A percentile compares a stretch with the other conserved stretches of the same genome.
Conservation (phyloP, 108 stramenopile species). For the Skeletonema potamos region DNA sequence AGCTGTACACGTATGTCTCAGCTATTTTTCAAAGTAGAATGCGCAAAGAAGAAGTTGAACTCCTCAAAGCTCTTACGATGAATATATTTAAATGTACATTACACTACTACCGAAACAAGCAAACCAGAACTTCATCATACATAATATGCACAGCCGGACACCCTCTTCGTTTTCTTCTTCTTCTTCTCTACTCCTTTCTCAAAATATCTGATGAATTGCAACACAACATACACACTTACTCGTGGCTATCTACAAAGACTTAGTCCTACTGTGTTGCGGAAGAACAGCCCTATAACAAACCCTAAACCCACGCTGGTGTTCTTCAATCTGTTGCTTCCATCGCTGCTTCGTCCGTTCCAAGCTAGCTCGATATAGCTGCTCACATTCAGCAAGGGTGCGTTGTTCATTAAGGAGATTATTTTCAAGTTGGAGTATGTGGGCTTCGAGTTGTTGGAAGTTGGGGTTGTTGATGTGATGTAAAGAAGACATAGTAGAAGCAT, state of each 20-base stretch:
- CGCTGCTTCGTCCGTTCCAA: neutral
- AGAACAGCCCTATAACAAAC: conserved; percentile 3
- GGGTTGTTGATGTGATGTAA: neutral
- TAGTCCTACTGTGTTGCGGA: neutral
- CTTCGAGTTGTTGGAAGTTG: neutral
- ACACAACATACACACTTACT: too few species aligned
- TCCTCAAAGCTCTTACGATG: neutral
- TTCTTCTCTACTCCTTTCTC: neutral
- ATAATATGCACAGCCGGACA: neutral
- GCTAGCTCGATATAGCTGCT: neutral
- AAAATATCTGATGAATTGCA: too few species aligned
- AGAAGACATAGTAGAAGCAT: neutral
- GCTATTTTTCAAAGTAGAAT: too few species aligned
- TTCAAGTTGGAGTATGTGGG: neutral
- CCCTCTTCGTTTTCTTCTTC: neutral
- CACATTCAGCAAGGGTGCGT: neutral
- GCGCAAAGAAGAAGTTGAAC: neutral
- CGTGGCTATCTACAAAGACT: too few species aligned
- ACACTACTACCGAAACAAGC: neutral
- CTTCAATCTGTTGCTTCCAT: neutral
- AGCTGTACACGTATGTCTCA: too few species aligned
- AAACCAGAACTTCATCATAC: neutral
- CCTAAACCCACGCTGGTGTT: neutral
- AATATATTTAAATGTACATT: too few species aligned
- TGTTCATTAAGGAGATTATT: neutral